Evolutionary conservation across 169 alveolate genomes (phyloP).

Genomic region (Plasmodium gaboni): DNA sequence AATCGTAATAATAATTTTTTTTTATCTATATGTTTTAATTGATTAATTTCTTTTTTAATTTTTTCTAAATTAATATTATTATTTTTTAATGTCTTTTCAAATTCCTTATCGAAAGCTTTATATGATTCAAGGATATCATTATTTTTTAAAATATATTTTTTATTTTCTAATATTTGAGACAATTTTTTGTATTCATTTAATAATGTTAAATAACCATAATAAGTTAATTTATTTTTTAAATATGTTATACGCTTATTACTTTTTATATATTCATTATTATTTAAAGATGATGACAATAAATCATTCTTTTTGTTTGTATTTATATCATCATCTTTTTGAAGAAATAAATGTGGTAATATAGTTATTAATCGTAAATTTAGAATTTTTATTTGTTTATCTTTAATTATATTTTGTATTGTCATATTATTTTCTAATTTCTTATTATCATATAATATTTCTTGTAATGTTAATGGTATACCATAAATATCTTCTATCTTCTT

Average conservation of each 20-base stretch:
- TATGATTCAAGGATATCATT: conserved; percentile 38
- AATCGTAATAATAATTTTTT: conserved; percentile 52
- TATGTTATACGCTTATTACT: conserved; percentile 28
- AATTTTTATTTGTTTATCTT: conserved; percentile 40
- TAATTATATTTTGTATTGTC: conserved; percentile 18
- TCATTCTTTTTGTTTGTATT: background rate
- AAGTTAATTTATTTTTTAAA: conserved; percentile 23
- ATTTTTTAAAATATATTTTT: conserved; percentile 19
- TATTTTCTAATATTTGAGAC: conserved; percentile 22
- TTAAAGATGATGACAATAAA: background rate
- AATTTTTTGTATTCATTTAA: conserved; percentile 57
- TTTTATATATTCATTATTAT: conserved; percentile 8
- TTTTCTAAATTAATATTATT: conserved; percentile 49
- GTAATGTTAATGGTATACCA: conserved; percentile 59
- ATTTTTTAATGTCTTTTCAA: conserved; percentile 24
- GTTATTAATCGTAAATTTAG: conserved; percentile 45
- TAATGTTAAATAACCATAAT: conserved; percentile 32
- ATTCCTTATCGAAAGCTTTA: conserved; percentile 29
- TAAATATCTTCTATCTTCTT: conserved; percentile 33
- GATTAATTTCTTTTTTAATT: conserved; percentile 51
- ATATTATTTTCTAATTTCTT: conserved; percentile 24
- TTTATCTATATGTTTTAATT: conserved; percentile 6
- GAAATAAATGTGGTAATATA: conserved; percentile 40
- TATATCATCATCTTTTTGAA: conserved; percentile 11
- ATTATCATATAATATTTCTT: conserved; percentile 41